Evolutionary conservation across 2,329 filamentous ascomycete species (phyloP).

Genomic region (Teratosphaeria destructans): DNA sequence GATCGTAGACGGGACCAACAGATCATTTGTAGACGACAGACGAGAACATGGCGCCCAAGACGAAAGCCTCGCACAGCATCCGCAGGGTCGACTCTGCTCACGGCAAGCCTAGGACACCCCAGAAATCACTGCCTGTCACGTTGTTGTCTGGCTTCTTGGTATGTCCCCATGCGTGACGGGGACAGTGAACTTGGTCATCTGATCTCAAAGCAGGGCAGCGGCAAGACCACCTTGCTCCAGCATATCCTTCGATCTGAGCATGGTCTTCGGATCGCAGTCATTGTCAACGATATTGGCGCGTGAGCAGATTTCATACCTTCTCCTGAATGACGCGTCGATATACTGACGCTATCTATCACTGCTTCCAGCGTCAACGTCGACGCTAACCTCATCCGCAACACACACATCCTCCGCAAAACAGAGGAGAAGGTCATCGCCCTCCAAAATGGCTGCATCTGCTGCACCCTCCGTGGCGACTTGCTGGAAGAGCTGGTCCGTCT

Average conservation of each 20-base stretch:
- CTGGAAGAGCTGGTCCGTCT: slow-evolving; percentile 59
- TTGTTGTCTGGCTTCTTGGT: neutral
- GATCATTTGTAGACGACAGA: neutral
- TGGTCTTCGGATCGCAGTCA: neutral
- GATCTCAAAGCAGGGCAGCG: neutral
- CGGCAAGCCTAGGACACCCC: neutral
- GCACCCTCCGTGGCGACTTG: slow-evolving; percentile 60
- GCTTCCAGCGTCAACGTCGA: slow-evolving; percentile 21
- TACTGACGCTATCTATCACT: neutral
- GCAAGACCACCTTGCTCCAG: neutral
- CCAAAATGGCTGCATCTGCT: slow-evolving; percentile 59
- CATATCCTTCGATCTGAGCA: neutral
- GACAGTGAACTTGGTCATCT: neutral
- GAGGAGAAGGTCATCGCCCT: slow-evolving; percentile 25
- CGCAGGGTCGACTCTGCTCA: neutral
- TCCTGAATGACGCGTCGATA: neutral
- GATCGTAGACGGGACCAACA: neutral
- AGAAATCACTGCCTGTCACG: neutral
- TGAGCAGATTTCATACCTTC: neutral
- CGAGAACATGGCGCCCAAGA: neutral
- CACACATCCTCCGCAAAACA: slow-evolving; percentile 21
- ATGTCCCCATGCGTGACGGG: neutral
- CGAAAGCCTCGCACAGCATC: neutral
- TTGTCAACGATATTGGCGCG: neutral
- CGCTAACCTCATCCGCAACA: slow-evolving; percentile 21